Conservation (phyloP, 495 filamentous ascomycete genomes). For the Neurospora discreta region DNA sequence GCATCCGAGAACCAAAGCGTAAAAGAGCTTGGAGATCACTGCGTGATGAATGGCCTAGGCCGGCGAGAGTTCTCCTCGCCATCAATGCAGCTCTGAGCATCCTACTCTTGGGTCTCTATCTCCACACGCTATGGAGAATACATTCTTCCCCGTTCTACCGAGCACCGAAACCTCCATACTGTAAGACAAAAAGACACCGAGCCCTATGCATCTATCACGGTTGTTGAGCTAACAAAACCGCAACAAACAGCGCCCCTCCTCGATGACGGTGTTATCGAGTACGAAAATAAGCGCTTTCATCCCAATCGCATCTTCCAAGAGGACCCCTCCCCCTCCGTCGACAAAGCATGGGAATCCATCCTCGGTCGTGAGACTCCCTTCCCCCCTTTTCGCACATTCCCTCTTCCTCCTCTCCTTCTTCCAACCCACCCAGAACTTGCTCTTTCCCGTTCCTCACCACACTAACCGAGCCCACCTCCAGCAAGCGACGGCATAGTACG, state of each 20-base stretch:
- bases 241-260: background rate
- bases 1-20: background rate
- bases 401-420: no score
- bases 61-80: background rate
- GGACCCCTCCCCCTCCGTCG: background rate
- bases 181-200: background rate
- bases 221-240: background rate
- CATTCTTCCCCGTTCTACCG: background rate
- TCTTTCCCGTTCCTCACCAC: no score
- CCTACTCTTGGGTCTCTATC: background rate
- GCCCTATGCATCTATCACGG: background rate
- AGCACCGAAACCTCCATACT: background rate
- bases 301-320: background rate
- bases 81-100: background rate
- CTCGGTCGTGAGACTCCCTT: background rate
- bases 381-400: background rate
- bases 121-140: background rate
- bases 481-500: background rate
- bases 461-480: no score
- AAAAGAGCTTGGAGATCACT: background rate
- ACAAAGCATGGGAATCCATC: background rate
- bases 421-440: no score
- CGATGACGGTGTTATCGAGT: background rate
- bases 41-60: background rate
- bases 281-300: background rate